Conservation (phyloP, 352 stramenopile species). For the Phytophthora citrophthora region DNA sequence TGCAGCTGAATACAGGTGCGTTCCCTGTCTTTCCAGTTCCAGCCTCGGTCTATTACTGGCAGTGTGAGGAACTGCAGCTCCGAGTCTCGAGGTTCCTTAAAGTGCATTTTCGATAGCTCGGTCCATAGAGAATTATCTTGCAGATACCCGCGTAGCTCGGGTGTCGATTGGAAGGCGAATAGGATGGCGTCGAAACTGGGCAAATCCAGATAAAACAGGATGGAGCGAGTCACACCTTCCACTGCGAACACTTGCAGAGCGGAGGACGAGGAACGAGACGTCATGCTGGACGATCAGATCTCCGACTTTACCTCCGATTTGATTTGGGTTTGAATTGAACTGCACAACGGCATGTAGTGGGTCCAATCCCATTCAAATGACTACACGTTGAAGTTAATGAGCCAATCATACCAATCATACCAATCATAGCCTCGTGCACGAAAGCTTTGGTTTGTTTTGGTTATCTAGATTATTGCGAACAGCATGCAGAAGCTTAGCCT, state of each 20-base stretch:
- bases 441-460: no score
- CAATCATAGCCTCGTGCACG: no score
- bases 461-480: no score
- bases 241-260: conserved; percentile 36
- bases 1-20: conserved; percentile 39
- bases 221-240: conserved; percentile 30
- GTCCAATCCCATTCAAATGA: no score
- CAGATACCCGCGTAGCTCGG: conserved; percentile 28
- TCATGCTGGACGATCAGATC: background rate
- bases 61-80: conserved; percentile 33
- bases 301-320: no score
- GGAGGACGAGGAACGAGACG: background rate
- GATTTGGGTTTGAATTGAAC: background rate
- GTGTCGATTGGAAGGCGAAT: conserved; percentile 3
- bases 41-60: conserved; percentile 22
- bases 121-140: conserved; percentile 48
- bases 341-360: background rate
- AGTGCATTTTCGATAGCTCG: conserved; percentile 35
- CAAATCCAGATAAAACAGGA: conserved; percentile 33
- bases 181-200: conserved; percentile 23
- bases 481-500: no score
- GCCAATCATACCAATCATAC: no score
- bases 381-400: no score
- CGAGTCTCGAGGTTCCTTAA: conserved; percentile 23
- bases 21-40: conserved; percentile 32